Evolutionary conservation across 2,329 filamentous ascomycete species (phyloP).

Genomic region (Lachnellula occidentalis): DNA sequence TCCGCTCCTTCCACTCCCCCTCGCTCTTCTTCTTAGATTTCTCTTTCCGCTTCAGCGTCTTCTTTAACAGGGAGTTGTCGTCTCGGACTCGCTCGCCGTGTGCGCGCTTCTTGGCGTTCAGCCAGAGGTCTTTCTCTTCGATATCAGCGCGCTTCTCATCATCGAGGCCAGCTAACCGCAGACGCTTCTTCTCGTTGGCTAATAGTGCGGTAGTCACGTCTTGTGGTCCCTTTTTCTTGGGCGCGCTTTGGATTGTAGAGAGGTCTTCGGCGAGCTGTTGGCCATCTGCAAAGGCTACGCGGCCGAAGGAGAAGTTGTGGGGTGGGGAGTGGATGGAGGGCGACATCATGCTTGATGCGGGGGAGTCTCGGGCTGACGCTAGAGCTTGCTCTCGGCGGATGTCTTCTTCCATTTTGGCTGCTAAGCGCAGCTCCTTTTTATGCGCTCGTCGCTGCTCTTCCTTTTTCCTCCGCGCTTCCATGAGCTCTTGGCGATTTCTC

Average conservation of each 20-base stretch:
- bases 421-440: constrained; percentile 77
- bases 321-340: constrained; percentile 47
- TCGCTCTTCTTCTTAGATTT: constrained; percentile 85
- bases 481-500: constrained; percentile 82
- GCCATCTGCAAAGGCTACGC: constrained; percentile 86
- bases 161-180: constrained; percentile 69
- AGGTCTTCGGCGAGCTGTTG: constrained; percentile 70
- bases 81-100: constrained; percentile 88
- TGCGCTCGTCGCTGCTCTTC: constrained; percentile 80
- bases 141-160: constrained; percentile 78
- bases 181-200: constrained; percentile 80
- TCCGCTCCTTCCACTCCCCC: constrained; percentile 75
- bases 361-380: constrained; percentile 54
- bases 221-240: constrained; percentile 74
- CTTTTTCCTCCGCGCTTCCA: constrained; percentile 83
- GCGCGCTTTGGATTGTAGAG: constrained; percentile 54
- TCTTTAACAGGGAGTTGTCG: constrained; percentile 82
- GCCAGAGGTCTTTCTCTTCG: constrained; percentile 89
- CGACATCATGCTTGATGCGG: constrained; percentile 48
- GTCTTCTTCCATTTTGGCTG: constrained; percentile 77
- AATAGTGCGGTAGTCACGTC: constrained; percentile 84
- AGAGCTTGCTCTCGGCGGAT: constrained; percentile 57
- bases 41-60: constrained; percentile 91
- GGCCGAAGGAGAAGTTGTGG: constrained; percentile 81
- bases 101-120: constrained; percentile 81